These are phyloP conservation scores for Castanospermum australe DNA, from an alignment of 306 rosid genomes.

Conservation along the genomic window DNA sequence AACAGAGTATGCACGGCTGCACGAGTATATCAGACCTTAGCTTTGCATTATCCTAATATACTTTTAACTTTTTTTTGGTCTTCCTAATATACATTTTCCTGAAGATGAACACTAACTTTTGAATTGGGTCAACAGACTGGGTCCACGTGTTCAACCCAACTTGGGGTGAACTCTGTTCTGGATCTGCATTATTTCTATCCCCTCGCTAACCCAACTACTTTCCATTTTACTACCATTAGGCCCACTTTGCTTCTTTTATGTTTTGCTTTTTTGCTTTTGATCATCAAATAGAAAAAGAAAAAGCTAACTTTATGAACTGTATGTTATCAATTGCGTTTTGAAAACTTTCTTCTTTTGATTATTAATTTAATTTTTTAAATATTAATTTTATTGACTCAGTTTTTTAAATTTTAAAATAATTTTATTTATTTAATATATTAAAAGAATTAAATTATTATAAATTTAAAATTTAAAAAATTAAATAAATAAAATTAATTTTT, in stretches of 20 bases:
- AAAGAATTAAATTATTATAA: no score
- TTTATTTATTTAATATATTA: no score
- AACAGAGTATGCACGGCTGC: background rate
- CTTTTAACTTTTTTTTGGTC: no score
- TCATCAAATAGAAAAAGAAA: background rate
- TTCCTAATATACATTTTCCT: background rate
- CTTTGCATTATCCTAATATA: background rate
- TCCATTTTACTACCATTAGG: conserved; percentile 5
- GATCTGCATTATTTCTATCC: background rate
- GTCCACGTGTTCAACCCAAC: conserved; percentile 27
- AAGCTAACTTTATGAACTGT: background rate
- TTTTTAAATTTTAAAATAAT: no score
- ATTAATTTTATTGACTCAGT: no score
- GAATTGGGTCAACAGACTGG: conserved; percentile 12
- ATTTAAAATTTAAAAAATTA: no score
- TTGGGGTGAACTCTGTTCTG: background rate
- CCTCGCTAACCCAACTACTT: conserved; percentile 23
- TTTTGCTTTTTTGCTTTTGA: background rate
- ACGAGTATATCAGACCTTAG: background rate
- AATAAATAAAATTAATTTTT: no score
- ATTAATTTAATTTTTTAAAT: no score
- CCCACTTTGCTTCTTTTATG: conserved; percentile 15
- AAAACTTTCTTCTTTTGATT: no score
- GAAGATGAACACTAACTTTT: background rate
- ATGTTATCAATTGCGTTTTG: no score